phyloP scores from a whole-genome alignment of 2,329 filamentous ascomycete genomes.

The Akanthomyces lecanii region DNA sequence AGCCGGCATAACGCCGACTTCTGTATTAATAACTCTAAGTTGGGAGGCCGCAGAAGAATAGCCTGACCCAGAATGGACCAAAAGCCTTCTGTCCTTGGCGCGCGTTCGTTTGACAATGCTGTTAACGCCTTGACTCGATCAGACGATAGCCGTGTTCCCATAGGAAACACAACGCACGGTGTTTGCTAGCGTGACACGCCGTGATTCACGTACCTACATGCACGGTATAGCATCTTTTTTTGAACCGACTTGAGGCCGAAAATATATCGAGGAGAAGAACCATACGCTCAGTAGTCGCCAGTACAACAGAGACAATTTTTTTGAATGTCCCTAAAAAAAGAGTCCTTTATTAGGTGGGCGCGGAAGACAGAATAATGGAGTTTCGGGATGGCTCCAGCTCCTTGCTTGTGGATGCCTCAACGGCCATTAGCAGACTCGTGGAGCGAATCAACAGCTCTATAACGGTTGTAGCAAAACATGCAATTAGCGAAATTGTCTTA shows the following conservation, averaged over 20 bases:
- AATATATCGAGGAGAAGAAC: neutral
- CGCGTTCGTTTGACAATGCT: too few relatives aligned
- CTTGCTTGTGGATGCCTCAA: constrained; percentile 4
- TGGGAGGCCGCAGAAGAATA: too few relatives aligned
- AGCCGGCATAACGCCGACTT: too few relatives aligned
- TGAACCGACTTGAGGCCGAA: neutral
- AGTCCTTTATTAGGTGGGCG: neutral
- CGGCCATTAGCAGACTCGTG: constrained; percentile 14
- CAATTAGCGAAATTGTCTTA: neutral
- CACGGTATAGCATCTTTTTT: neutral
- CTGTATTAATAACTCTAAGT: too few relatives aligned
- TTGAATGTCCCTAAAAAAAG: neutral
- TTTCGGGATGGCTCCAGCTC: constrained; percentile 5
- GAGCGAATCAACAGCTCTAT: constrained; percentile 8
- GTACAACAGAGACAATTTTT: neutral
- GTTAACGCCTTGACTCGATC: too few relatives aligned
- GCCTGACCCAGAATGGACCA: too few relatives aligned
- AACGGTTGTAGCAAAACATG: neutral
- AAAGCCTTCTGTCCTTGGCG: too few relatives aligned
- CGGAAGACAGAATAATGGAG: constrained; percentile 9
- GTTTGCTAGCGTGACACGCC: neutral
- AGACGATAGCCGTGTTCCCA: neutral
- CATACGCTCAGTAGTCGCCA: too few relatives aligned
- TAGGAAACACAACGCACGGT: neutral
- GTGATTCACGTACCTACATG: neutral